Conservation (phyloP, 1,284 basidiomycete genomes). For the Lentinus polychrous region DNA sequence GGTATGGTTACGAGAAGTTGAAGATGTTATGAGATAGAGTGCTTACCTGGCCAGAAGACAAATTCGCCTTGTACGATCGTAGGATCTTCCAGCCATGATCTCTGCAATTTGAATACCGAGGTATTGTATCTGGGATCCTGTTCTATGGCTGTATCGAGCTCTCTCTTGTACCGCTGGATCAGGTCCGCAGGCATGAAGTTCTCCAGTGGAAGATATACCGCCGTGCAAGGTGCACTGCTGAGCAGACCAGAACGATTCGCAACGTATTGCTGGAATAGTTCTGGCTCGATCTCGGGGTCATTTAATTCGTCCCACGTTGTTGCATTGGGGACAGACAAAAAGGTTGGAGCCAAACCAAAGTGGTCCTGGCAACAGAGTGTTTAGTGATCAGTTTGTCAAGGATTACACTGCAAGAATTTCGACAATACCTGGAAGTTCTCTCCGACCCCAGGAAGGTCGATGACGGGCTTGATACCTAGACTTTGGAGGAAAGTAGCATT, state of each 20-base stretch:
- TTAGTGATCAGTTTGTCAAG: neutral
- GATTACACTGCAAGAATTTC: conserved; percentile 14
- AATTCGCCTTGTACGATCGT: neutral
- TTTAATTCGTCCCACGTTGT: neutral
- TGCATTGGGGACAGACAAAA: neutral
- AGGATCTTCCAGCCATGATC: neutral
- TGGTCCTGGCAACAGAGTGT: neutral
- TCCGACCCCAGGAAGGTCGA: conserved; percentile 36
- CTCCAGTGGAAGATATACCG: neutral
- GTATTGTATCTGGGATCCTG: neutral
- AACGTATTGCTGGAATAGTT: neutral
- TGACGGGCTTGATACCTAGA: conserved; percentile 26
- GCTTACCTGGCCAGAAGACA: neutral
- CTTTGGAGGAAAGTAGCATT: conserved; percentile 24
- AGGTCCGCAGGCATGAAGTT: neutral
- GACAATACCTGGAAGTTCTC: conserved; percentile 28
- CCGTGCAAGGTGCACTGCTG: neutral
- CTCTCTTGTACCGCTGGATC: neutral
- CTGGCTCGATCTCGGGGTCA: neutral
- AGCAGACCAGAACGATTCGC: neutral
- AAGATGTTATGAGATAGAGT: too few relatives aligned
- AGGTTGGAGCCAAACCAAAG: neutral
- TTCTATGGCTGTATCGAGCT: neutral
- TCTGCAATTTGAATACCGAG: neutral
- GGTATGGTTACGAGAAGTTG: too few relatives aligned